Evolutionary conservation across 306 rosid genomes (phyloP).

Genomic region (Cicer chorassanicum): DNA sequence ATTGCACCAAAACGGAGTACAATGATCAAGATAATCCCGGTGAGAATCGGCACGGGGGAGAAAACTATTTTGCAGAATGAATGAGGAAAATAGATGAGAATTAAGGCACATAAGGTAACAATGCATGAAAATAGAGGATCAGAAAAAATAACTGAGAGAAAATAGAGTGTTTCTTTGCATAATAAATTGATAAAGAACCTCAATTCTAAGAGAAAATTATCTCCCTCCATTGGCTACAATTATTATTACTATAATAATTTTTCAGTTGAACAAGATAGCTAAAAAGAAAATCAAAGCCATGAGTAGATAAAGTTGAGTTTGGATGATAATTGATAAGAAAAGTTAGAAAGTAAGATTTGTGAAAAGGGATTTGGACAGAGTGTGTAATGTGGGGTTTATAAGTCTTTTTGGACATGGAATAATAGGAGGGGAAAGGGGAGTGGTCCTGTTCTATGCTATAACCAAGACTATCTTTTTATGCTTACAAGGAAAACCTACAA

Average conservation of each 20-base stretch:
- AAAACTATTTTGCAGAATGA: conserved; percentile 53
- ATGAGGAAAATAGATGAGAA: conserved; percentile 65
- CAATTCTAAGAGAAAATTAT: conserved; percentile 39
- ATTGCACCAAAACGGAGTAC: conserved; percentile 76
- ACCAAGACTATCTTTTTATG: conserved; percentile 55
- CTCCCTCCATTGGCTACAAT: conserved; percentile 47
- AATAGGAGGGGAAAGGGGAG: conserved; percentile 34
- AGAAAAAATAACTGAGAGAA: conserved; percentile 49
- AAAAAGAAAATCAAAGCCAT: conserved; percentile 51
- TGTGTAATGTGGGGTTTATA: conserved; percentile 56
- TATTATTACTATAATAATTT: not conserved
- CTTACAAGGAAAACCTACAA: conserved; percentile 45
- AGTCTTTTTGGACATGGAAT: conserved; percentile 57
- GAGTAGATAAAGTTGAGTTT: conserved; percentile 25
- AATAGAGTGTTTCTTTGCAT: conserved; percentile 40
- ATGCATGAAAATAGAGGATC: conserved; percentile 74
- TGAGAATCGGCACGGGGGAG: conserved; percentile 64
- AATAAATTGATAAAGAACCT: conserved; percentile 49
- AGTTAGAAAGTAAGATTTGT: conserved; percentile 36
- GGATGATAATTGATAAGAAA: conserved; percentile 19
- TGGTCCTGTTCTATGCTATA: conserved; percentile 54
- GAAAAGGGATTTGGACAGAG: conserved; percentile 44
- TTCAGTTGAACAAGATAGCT: conserved; percentile 15
- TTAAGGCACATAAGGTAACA: conserved; percentile 60
- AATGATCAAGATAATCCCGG: conserved; percentile 56